These are phyloP conservation scores for Echites panduratus DNA, from an alignment of 257 asterid genomes.

Conservation along the genomic window DNA sequence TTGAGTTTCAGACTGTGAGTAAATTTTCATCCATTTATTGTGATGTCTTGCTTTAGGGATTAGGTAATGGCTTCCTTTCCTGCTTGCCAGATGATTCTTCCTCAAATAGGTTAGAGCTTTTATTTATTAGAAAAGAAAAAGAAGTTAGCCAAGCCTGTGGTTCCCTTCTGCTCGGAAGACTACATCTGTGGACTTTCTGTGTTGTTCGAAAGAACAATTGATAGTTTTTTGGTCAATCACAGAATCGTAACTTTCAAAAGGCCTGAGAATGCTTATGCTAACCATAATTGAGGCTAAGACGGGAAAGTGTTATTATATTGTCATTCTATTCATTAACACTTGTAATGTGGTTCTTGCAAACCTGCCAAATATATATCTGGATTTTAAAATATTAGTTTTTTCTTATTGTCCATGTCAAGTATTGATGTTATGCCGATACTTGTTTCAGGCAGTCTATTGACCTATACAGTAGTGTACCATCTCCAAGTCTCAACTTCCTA, in stretches of 20 bases:
- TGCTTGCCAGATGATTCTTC: background rate
- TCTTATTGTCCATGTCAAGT: background rate
- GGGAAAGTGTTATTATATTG: background rate
- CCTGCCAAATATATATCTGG: background rate
- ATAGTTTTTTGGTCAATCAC: background rate
- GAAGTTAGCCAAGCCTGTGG: background rate
- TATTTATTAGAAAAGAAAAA: background rate
- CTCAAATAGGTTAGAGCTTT: background rate
- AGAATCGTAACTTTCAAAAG: background rate
- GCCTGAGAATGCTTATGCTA: background rate
- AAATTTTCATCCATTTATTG: background rate
- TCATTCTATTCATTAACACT: background rate
- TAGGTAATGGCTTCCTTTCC: background rate
- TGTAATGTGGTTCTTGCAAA: too few species aligned
- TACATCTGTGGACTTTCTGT: background rate
- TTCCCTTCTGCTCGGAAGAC: background rate
- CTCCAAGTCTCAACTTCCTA: constrained; percentile 73
- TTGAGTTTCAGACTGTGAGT: background rate
- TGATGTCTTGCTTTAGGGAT: background rate
- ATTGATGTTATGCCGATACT: constrained; percentile 12
- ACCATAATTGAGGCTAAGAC: background rate
- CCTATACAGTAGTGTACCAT: constrained; percentile 77
- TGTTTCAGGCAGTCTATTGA: constrained; percentile 83
- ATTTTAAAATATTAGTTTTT: background rate
- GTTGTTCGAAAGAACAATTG: background rate